A percentile compares a stretch with the other conserved stretches of the same genome.
Conservation (phyloP, 805 yeast species). For the Schwanniomyces pseudopolymorphus region DNA sequence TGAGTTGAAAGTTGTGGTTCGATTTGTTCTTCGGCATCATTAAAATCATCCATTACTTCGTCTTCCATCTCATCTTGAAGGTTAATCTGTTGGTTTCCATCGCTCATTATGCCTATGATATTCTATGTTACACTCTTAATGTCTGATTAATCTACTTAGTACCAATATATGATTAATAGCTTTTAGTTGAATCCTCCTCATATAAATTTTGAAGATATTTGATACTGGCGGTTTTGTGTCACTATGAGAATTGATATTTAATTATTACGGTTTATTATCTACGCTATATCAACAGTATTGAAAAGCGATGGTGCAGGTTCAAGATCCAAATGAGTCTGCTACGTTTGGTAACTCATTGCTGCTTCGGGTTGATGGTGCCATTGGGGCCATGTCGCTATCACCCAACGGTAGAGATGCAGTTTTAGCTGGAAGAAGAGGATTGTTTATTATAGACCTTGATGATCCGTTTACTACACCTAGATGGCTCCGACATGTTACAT, state of each 20-base stretch:
- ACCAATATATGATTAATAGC: no score
- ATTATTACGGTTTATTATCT: no score
- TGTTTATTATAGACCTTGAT: conserved; percentile 87
- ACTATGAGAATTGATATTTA: neutral
- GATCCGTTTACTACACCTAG: conserved; percentile 95
- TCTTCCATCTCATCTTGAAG: conserved; percentile 18
- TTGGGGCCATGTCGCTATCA: conserved; percentile 85
- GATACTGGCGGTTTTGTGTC: neutral
- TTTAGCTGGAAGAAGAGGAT: conserved; percentile 78
- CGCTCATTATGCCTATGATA: conserved; percentile 1
- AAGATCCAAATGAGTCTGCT: conserved; percentile 38
- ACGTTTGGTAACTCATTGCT: conserved; percentile 83
- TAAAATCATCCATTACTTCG: conserved; percentile 22
- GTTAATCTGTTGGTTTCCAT: conserved; percentile 2
- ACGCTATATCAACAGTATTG: neutral
- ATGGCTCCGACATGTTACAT: conserved; percentile 86
- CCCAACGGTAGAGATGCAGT: conserved; percentile 94
- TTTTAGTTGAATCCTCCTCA: neutral
- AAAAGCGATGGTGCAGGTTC: conserved; percentile 5
- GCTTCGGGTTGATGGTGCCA: conserved; percentile 84
- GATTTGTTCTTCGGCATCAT: conserved; percentile 16
- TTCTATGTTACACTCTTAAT: neutral
- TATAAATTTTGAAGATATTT: neutral
- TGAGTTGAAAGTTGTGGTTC: conserved; percentile 5
- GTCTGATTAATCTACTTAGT: neutral